Percentiles rank a stretch among this genome's conserved stretches.
Conservation (phyloP, 1,284 basidiomycete genomes). For the Prillingera fragicola region DNA sequence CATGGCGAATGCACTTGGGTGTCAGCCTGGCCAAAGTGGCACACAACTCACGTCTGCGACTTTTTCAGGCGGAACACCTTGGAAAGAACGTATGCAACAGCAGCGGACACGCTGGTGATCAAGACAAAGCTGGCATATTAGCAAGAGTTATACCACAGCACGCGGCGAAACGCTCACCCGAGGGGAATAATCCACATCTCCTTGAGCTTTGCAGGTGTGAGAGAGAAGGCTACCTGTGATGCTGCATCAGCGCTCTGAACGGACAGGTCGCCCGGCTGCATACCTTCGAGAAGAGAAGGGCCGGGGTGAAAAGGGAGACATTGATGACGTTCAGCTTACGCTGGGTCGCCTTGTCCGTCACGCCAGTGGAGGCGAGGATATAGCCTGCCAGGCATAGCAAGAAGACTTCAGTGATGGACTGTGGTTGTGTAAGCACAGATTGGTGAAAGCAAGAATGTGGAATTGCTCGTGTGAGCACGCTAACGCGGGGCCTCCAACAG, state of each 20-base stretch:
- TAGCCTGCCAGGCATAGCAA: constrained; percentile 81
- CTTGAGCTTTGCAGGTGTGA: constrained; percentile 62
- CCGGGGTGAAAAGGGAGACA: constrained; percentile 83
- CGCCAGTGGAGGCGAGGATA: constrained; percentile 67
- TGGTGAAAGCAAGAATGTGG: neutral
- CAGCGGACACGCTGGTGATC: constrained; percentile 60
- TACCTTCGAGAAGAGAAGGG: constrained; percentile 88
- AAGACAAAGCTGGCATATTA: constrained; percentile 54
- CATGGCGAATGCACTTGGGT: constrained; percentile 71
- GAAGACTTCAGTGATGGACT: constrained; percentile 88
- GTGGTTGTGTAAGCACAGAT: neutral
- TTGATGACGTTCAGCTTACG: constrained; percentile 57
- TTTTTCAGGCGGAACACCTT: constrained; percentile 46
- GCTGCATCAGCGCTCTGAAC: neutral
- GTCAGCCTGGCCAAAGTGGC: constrained; percentile 3
- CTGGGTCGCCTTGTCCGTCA: constrained; percentile 84
- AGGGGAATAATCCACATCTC: constrained; percentile 91
- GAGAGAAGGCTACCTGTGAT: constrained; percentile 45
- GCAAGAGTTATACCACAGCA: neutral
- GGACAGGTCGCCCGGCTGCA: constrained; percentile 45
- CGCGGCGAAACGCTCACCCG: constrained; percentile 51
- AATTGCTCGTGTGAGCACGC: neutral
- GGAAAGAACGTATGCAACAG: constrained; percentile 46
- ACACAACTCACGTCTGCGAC: constrained; percentile 44
- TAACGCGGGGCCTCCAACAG: neutral